Evolutionary conservation across 352 stramenopile genomes (phyloP).

Genomic region (Stephanocyclus meneghinianus): DNA sequence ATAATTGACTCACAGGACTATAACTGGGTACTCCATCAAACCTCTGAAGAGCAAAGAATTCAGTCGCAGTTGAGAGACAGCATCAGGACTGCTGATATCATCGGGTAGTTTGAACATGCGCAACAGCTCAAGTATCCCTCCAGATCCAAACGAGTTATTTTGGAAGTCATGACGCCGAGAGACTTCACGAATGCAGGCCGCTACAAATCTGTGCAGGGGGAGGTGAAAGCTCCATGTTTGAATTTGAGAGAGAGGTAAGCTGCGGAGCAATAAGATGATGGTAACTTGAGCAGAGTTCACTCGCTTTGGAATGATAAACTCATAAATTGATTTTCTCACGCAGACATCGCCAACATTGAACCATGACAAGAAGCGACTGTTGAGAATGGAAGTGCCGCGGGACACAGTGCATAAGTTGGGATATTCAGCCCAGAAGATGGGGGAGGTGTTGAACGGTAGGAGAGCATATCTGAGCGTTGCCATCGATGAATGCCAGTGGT

Average conservation of each 20-base stretch:
- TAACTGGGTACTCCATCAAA: slow-evolving; percentile 80
- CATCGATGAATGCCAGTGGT: slow-evolving; percentile 58
- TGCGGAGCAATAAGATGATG: neutral
- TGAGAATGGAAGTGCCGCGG: slow-evolving; percentile 74
- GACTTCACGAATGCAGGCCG: slow-evolving; percentile 78
- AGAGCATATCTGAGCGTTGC: slow-evolving; percentile 67
- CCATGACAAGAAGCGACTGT: slow-evolving; percentile 61
- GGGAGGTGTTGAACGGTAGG: slow-evolving; percentile 53
- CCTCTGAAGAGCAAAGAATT: slow-evolving; percentile 63
- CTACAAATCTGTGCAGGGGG: slow-evolving; percentile 84
- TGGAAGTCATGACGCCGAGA: slow-evolving; percentile 47
- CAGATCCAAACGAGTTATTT: neutral
- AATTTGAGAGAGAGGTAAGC: slow-evolving; percentile 68
- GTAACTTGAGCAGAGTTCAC: neutral
- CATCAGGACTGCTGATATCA: slow-evolving; percentile 23
- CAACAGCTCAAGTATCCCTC: slow-evolving; percentile 52
- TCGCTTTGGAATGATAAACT: neutral
- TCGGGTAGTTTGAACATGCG: slow-evolving; percentile 34
- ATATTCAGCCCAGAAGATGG: slow-evolving; percentile 41
- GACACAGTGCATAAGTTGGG: slow-evolving; percentile 26
- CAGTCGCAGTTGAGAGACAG: slow-evolving; percentile 16
- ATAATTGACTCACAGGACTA: slow-evolving; percentile 64
- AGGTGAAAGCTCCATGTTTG: slow-evolving; percentile 83
- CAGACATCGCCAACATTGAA: slow-evolving; percentile 60
- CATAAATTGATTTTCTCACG: slow-evolving; percentile 6